Evolutionary conservation across 148 eudicot genomes (phyloP).

Genomic region (Amaranthus palmeri): DNA sequence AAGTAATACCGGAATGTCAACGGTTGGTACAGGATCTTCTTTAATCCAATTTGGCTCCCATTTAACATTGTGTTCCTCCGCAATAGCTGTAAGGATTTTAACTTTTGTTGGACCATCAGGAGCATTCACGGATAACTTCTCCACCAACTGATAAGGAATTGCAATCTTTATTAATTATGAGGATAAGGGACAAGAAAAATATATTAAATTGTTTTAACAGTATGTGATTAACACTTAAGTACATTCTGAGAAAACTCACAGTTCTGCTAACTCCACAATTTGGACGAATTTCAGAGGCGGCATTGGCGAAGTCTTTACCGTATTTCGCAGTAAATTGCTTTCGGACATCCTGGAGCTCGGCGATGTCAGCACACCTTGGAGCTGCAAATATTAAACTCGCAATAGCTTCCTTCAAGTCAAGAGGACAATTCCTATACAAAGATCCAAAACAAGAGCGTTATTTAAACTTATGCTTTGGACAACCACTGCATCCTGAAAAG

Average conservation of each 20-base stretch:
- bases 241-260: slow-evolving; percentile 38
- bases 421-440: slow-evolving; percentile 66
- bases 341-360: slow-evolving; percentile 73
- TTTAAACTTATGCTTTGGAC: too few species aligned
- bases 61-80: slow-evolving; percentile 72
- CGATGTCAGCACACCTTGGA: slow-evolving; percentile 92
- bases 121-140: slow-evolving; percentile 77
- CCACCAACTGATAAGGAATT: slow-evolving; percentile 62
- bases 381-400: slow-evolving; percentile 83
- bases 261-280: slow-evolving; percentile 76
- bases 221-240: neutral
- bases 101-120: slow-evolving; percentile 85
- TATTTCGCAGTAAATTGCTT: slow-evolving; percentile 84
- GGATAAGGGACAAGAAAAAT: slow-evolving; percentile 2
- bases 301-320: slow-evolving; percentile 73
- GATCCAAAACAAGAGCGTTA: neutral
- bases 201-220: neutral
- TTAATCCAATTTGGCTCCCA: slow-evolving; percentile 77
- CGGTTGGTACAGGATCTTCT: slow-evolving; percentile 46
- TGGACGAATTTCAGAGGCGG: slow-evolving; percentile 85
- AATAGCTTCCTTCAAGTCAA: slow-evolving; percentile 93
- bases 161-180: slow-evolving; percentile 5
- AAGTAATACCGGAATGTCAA: slow-evolving; percentile 50
- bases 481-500: neutral
- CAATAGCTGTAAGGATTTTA: slow-evolving; percentile 74